Evolutionary conservation across 2,329 filamentous ascomycete genomes (phyloP).

Genomic region (Aschersonia sp.): DNA sequence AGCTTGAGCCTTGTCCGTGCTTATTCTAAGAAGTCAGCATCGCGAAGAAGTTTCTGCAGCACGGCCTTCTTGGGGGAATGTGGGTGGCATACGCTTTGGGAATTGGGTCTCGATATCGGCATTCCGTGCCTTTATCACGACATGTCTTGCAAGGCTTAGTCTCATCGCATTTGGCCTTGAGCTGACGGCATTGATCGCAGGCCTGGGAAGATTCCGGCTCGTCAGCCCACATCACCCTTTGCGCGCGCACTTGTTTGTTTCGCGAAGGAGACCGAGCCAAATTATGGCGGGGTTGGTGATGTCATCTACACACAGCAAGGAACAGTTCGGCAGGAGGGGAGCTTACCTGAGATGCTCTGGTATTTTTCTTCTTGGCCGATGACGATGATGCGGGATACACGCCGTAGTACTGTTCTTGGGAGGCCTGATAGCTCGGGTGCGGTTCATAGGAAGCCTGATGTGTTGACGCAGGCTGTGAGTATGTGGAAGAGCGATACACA

Average conservation of each 20-base stretch:
- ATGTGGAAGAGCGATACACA: slow-evolving; percentile 25
- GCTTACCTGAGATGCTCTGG: slow-evolving; percentile 46
- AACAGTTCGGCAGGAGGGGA: neutral
- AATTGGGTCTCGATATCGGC: slow-evolving; percentile 79
- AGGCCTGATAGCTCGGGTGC: slow-evolving; percentile 14
- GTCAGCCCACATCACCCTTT: neutral
- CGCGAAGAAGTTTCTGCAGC: neutral
- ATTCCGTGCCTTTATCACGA: slow-evolving; percentile 70
- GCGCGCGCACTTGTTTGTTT: too few species aligned
- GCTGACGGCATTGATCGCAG: slow-evolving; percentile 74
- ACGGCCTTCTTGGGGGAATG: neutral
- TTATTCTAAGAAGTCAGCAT: slow-evolving; percentile 12
- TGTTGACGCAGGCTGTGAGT: slow-evolving; percentile 24
- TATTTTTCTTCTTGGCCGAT: slow-evolving; percentile 43
- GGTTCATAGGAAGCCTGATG: slow-evolving; percentile 24
- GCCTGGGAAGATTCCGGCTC: slow-evolving; percentile 38
- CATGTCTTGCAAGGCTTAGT: slow-evolving; percentile 74
- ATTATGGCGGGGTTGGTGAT: too few species aligned
- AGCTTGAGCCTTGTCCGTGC: slow-evolving; percentile 43
- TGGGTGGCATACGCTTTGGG: slow-evolving; percentile 58
- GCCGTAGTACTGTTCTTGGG: slow-evolving; percentile 21
- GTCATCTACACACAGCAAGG: neutral
- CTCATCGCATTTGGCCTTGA: slow-evolving; percentile 89
- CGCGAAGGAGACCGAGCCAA: too few species aligned
- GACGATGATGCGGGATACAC: slow-evolving; percentile 22